These are phyloP conservation scores for Salix purpurea DNA, from an alignment of 345 rosid species.

Conservation along the genomic window DNA sequence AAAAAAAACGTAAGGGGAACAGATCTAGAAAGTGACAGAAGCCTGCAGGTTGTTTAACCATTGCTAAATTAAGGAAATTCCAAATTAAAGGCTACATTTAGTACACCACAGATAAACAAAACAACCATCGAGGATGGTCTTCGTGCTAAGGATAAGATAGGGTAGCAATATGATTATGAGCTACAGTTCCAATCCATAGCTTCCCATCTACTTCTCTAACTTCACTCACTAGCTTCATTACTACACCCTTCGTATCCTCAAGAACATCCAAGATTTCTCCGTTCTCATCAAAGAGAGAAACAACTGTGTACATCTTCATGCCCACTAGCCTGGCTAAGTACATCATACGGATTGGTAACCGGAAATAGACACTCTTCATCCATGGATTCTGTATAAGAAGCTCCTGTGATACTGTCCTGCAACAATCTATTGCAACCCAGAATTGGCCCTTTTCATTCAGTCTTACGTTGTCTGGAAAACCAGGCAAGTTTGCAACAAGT, in stretches of 20 bases:
- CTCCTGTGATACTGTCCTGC: conserved; percentile 81
- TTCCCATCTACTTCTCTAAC: conserved; percentile 80
- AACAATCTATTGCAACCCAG: conserved; percentile 98
- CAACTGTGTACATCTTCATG: conserved; percentile 87
- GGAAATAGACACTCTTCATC: conserved; percentile 68
- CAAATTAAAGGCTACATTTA: background rate
- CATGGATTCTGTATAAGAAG: conserved; percentile 70
- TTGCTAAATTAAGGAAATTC: background rate
- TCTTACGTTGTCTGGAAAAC: conserved; percentile 94
- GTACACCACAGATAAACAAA: background rate
- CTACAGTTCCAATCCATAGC: conserved; percentile 97
- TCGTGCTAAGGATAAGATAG: conserved; percentile 49
- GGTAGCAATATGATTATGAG: conserved; percentile 90
- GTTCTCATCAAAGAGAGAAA: conserved; percentile 52
- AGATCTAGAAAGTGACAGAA: background rate
- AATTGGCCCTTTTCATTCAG: conserved; percentile 70
- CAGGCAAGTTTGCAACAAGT: conserved; percentile 64
- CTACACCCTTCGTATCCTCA: conserved; percentile 77
- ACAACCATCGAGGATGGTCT: background rate
- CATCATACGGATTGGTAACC: conserved; percentile 65
- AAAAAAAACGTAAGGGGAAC: too few species aligned
- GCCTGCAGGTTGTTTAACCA: background rate
- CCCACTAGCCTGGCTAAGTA: conserved; percentile 72
- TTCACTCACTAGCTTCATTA: conserved; percentile 91
- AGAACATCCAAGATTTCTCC: conserved; percentile 77